Evolutionary conservation across 306 rosid genomes (phyloP), one percentile per base, ranked within the genome.

Genomic region (Alnus rubra): DNA sequence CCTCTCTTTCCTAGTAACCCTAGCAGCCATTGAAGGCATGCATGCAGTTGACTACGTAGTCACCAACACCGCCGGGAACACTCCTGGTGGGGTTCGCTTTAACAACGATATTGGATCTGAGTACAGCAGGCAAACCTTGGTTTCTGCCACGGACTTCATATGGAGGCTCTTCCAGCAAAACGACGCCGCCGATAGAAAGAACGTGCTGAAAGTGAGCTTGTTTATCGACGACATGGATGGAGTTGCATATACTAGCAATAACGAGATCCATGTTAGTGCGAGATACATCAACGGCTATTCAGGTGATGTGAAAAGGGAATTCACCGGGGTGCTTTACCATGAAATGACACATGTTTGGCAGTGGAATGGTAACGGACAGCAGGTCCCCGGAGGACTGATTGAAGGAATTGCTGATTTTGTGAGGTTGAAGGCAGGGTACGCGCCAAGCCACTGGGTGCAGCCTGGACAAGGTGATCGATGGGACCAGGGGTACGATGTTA

Each of bases 351-450:
- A 87, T n/a, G 2, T 80, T 4, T 77, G 72, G 90, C 83, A 71
- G 78, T 82, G 86, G 87, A 74, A 79, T 6, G 89, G 85, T 2
- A 82, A 81, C 0, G 70, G 78, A 23, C 28, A 23, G 1, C 15
- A 49, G 9, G 84, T 84, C 14, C 90, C 90, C 0, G 30, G 44
- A 0, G 86, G 80, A 33, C 63, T 87, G 75, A 73, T 79, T 0
- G 89, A 89, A 74, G 87, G 90, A 53, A 79, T 87, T 2, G 92
- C 90, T 0, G 90, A 89, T 62, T 89, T 72, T 37, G 78, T 86
- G 80, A 83, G 87, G 82, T 58, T 86, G 76, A 87, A 80, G 54
- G 69, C 86, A 1, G 84, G 86, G 3, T 87, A 68, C 3, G 82
- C 74, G 4, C 60, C 80, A 1, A 13, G 9, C 0, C 47, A 12